phyloP scores from a whole-genome alignment of 2,329 filamentous ascomycete genomes.

The Aspergillus brunneoviolaceus region DNA sequence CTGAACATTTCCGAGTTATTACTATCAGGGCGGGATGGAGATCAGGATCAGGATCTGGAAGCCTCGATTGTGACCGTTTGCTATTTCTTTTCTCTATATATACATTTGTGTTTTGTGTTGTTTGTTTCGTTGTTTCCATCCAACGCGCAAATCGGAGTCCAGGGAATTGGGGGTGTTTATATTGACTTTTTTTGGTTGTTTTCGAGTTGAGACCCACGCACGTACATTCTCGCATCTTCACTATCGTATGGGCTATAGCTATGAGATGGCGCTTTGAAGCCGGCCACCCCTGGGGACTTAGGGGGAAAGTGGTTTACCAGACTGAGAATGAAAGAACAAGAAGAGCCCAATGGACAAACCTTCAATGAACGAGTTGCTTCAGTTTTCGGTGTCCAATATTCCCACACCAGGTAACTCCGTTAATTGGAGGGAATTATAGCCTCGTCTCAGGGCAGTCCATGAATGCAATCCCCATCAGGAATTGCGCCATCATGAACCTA shows the following conservation, averaged over 20 bases:
- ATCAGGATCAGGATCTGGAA: background rate
- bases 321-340: no score
- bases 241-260: no score
- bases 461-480: background rate
- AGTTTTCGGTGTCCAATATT: no score
- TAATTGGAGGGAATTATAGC: background rate
- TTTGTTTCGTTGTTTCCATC: background rate
- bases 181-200: background rate
- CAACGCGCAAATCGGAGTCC: conserved; percentile 1
- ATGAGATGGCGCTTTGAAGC: no score
- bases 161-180: background rate
- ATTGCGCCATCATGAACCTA: background rate
- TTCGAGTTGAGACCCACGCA: no score
- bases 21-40: background rate
- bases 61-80: background rate
- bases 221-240: no score
- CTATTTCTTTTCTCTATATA: conserved; percentile 3
- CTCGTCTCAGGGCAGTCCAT: background rate
- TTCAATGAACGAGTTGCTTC: no score
- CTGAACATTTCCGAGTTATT: background rate
- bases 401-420: background rate
- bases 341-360: no score
- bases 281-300: no score
- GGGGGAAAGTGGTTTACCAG: no score
- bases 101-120: background rate